Conservation (phyloP, 2,329 filamentous ascomycete species). For the Scedosporium minutisporum region DNA sequence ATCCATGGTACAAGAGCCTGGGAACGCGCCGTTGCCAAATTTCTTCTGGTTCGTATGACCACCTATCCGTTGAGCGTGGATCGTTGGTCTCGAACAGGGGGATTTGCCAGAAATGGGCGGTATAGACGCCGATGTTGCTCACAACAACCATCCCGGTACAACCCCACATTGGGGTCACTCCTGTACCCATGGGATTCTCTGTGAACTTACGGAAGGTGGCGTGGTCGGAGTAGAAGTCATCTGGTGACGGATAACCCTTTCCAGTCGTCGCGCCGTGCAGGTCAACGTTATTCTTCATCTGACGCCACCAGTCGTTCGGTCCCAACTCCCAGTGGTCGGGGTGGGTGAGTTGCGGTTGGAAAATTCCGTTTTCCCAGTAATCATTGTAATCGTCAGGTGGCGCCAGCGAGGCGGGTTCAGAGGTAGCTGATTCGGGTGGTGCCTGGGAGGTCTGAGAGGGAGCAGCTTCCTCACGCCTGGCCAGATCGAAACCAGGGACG, state of each 20-base stretch:
- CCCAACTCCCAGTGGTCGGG: neutral
- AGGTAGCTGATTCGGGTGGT: neutral
- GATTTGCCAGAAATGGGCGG: slow-evolving; percentile 11
- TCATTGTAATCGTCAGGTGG: neutral
- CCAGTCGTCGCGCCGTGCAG: neutral
- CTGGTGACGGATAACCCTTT: neutral
- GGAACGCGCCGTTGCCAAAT: neutral
- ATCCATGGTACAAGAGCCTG: neutral
- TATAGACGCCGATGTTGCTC: slow-evolving; percentile 9
- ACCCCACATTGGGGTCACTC: slow-evolving; percentile 11
- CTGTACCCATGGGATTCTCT: slow-evolving; percentile 1
- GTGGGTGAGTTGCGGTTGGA: neutral
- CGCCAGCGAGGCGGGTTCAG: neutral
- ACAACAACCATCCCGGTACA: slow-evolving; percentile 9
- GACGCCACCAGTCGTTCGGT: neutral
- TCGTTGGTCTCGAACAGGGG: slow-evolving; percentile 7
- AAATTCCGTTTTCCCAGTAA: neutral
- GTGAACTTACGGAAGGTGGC: neutral
- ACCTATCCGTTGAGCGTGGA: neutral
- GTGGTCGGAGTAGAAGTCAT: slow-evolving; percentile 4
- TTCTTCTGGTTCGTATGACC: neutral
- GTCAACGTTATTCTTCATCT: neutral
- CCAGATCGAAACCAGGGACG: neutral
- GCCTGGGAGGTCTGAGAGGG: neutral
- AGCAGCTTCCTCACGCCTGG: neutral